Conservation (phyloP, 1,284 basidiomycete genomes). For the Ceratobasidium sp. region DNA sequence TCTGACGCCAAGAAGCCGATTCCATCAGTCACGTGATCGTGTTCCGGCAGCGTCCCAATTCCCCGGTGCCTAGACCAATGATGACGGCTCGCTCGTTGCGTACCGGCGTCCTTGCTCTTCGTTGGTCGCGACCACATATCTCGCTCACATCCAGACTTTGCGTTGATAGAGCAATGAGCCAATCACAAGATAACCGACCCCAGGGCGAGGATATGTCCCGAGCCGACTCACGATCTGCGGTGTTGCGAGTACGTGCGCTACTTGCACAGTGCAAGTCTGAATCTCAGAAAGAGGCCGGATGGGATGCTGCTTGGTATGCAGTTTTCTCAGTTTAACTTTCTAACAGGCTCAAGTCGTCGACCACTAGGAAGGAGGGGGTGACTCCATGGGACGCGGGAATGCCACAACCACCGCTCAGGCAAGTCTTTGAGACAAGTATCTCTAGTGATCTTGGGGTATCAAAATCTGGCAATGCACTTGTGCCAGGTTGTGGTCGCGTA, state of each 20-base stretch:
- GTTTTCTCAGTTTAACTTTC: background rate
- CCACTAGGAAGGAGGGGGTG: constrained; percentile 58
- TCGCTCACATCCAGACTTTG: background rate
- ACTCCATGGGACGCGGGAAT: constrained; percentile 71
- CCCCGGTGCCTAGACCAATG: too few species aligned
- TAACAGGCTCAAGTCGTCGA: background rate
- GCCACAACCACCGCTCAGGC: constrained; percentile 61
- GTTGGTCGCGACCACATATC: background rate
- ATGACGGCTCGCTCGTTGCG: background rate
- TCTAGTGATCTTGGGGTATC: constrained; percentile 57
- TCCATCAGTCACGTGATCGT: background rate
- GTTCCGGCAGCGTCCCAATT: too few species aligned
- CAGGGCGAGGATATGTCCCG: constrained; percentile 3
- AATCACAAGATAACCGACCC: background rate
- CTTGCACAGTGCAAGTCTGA: constrained; percentile 16
- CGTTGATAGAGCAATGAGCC: background rate
- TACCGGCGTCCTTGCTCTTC: background rate
- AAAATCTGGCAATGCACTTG: constrained; percentile 61
- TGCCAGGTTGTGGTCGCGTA: constrained; percentile 77
- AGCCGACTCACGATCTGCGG: background rate
- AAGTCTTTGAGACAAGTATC: constrained; percentile 57
- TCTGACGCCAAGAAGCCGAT: background rate
- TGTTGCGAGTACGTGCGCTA: constrained; percentile 14
- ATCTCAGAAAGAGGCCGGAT: constrained; percentile 41
- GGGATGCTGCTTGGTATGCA: constrained; percentile 49